These are phyloP conservation scores for Trichomonas tenax DNA, from an alignment of 208 protist genomes.

Conservation along the genomic window DNA sequence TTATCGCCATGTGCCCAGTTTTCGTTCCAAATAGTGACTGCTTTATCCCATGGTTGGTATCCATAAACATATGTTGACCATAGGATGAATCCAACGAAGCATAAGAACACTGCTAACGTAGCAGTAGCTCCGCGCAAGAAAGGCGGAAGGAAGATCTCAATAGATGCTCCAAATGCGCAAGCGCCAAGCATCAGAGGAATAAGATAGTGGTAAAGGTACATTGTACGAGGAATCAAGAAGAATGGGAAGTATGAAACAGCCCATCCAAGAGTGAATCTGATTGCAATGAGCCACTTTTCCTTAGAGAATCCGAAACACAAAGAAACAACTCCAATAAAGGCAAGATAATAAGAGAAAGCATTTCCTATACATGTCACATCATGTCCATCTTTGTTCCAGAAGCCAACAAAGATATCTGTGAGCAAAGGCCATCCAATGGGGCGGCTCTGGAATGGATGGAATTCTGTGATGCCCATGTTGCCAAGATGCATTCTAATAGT, in stretches of 20 bases:
- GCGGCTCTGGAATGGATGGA: constrained; percentile 3
- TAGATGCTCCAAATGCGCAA: neutral
- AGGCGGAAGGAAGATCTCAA: neutral
- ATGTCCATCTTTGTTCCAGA: neutral
- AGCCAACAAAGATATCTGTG: neutral
- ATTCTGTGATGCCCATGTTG: constrained; percentile 4
- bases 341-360: constrained; percentile 17
- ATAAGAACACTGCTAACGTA: neutral
- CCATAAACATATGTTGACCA: neutral
- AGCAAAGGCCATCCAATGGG: neutral
- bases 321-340: neutral
- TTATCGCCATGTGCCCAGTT: neutral
- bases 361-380: neutral
- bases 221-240: neutral
- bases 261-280: neutral
- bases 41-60: neutral
- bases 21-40: neutral
- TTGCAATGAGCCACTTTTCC: neutral
- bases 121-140: neutral
- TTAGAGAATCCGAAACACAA: neutral
- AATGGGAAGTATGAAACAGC: neutral
- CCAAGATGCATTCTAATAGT: neutral
- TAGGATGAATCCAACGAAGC: neutral
- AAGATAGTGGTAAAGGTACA: constrained; percentile 12
- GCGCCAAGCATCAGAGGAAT: neutral